Evolutionary conservation across 805 yeast species (phyloP).

Genomic region (Lachancea cidri): DNA sequence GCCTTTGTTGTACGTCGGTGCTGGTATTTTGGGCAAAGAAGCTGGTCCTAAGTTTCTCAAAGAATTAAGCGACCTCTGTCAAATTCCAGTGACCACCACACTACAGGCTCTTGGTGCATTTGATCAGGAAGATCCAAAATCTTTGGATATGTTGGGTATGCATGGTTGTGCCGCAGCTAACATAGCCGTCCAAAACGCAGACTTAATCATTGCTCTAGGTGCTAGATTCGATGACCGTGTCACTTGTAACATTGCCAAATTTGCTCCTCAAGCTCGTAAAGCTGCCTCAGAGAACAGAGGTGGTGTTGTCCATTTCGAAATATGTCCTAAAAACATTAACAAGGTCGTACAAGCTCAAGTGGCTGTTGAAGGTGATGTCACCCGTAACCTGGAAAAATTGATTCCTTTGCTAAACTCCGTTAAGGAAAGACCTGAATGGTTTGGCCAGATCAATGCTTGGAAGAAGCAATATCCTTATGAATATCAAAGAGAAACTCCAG

Average conservation of each 20-base stretch:
- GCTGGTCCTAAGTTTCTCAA: slow-evolving; percentile 76
- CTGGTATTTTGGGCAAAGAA: slow-evolving; percentile 74
- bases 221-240: slow-evolving; percentile 99
- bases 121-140: slow-evolving; percentile 86
- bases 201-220: slow-evolving; percentile 88
- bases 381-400: slow-evolving; percentile 66
- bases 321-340: slow-evolving; percentile 93
- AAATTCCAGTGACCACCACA: slow-evolving; percentile 94
- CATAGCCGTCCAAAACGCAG: slow-evolving; percentile 89
- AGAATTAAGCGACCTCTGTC: slow-evolving; percentile 84
- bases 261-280: slow-evolving; percentile 88
- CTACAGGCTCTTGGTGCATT: slow-evolving; percentile 91
- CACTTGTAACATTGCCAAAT: slow-evolving; percentile 76
- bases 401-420: slow-evolving; percentile 66
- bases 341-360: slow-evolving; percentile 95
- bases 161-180: slow-evolving; percentile 96
- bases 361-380: slow-evolving; percentile 95
- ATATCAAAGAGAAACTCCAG: slow-evolving; percentile 77
- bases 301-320: slow-evolving; percentile 95
- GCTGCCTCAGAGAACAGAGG: slow-evolving; percentile 89
- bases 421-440: slow-evolving; percentile 73
- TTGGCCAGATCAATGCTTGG: slow-evolving; percentile 70
- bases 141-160: slow-evolving; percentile 97
- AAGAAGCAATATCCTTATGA: slow-evolving; percentile 79
- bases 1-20: slow-evolving; percentile 89